phyloP scores from a whole-genome alignment of 2,329 filamentous ascomycete species.

The Cercospora janseana region DNA sequence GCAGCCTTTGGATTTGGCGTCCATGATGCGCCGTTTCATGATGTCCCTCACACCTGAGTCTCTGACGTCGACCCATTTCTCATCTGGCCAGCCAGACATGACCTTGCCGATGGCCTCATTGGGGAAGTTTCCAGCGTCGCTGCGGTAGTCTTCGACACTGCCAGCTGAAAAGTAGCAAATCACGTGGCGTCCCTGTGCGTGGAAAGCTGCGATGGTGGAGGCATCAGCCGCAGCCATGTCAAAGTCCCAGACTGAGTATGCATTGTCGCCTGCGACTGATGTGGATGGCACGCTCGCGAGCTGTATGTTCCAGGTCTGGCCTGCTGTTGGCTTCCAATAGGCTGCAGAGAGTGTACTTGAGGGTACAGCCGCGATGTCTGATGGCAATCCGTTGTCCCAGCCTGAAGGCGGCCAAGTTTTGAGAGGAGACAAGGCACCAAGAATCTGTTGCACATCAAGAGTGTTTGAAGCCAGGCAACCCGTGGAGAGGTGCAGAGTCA shows the following conservation, averaged over 20 bases:
- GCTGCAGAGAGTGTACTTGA: neutral
- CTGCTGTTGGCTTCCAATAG: conserved; percentile 15
- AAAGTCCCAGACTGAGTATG: conserved; percentile 20
- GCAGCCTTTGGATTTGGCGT: conserved; percentile 50
- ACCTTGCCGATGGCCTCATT: conserved; percentile 57
- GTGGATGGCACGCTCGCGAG: conserved; percentile 11
- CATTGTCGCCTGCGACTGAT: conserved; percentile 6
- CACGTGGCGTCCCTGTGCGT: conserved; percentile 40
- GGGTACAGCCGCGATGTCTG: neutral
- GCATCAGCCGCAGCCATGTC: conserved; percentile 15
- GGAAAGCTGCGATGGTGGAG: conserved; percentile 11
- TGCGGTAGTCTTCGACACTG: conserved; percentile 55
- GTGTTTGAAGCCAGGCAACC: neutral
- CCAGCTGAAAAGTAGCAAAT: conserved; percentile 77
- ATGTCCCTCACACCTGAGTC: conserved; percentile 60
- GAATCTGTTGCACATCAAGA: neutral
- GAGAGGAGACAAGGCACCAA: conserved; percentile 2
- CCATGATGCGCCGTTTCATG: conserved; percentile 59
- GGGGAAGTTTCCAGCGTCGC: conserved; percentile 58
- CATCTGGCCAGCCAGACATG: conserved; percentile 63
- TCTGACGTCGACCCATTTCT: conserved; percentile 64
- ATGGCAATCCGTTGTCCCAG: neutral
- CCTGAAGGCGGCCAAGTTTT: neutral
- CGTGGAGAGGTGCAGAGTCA: conserved; percentile 2
- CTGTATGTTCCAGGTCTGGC: conserved; percentile 23